These are phyloP conservation scores for Emiliania huxleyi DNA, from an alignment of 78 protist genomes.

Conservation along the genomic window DNA sequence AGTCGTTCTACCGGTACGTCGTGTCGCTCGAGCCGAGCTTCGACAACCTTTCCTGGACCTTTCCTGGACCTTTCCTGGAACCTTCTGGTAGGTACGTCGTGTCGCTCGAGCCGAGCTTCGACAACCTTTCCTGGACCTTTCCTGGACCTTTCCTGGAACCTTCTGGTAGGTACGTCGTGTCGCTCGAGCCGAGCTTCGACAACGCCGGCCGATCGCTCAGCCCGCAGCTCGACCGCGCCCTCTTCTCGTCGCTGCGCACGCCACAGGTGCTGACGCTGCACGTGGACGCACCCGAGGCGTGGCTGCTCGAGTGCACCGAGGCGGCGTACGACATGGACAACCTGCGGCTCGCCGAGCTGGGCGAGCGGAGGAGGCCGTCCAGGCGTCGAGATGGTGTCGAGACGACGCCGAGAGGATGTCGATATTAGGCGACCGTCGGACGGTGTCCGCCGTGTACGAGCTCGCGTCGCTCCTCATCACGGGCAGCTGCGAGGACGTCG, in stretches of 20 bases:
- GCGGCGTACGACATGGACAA: slow-evolving; percentile 67
- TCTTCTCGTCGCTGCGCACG: neutral
- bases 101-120: neutral
- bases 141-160: no score
- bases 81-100: slow-evolving; percentile 42
- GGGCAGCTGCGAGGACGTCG: slow-evolving; percentile 31
- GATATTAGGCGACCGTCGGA: neutral
- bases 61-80: no score
- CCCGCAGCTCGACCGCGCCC: neutral
- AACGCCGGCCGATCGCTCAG: neutral
- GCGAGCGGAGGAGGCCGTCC: neutral
- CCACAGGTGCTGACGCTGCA: slow-evolving; percentile 14
- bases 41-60: no score
- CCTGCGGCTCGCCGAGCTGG: slow-evolving; percentile 18
- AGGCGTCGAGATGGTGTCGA: neutral
- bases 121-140: no score
- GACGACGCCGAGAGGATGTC: no score
- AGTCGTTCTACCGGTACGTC: slow-evolving; percentile 40
- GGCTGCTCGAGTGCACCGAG: slow-evolving; percentile 26
- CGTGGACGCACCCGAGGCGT: slow-evolving; percentile 49
- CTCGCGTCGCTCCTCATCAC: slow-evolving; percentile 37
- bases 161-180: slow-evolving; percentile 35
- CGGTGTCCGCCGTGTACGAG: neutral
- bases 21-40: neutral
- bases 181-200: neutral